Evolutionary conservation across 768 basidiomycete genomes (phyloP), one percentile per base, ranked within the genome.

Genomic region (Ephemerocybe angulata): DNA sequence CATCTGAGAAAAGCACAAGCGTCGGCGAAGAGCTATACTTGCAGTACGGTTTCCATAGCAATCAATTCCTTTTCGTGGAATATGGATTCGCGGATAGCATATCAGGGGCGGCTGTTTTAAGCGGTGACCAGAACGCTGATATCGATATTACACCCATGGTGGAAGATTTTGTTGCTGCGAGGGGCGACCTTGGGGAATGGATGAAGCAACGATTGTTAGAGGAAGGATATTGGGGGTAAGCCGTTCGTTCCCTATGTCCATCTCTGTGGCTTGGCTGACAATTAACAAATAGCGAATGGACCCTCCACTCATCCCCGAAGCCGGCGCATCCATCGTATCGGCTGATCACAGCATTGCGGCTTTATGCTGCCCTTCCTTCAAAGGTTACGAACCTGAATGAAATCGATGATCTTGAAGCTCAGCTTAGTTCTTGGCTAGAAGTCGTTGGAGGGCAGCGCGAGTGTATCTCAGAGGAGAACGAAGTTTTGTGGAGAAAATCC

Each of bases 201-300:
- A 82, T 89, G 69, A 79, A 76, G 61, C 70, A 74, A 4, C 61
- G 80, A 0, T 76, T 98, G 33, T 64, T 77, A 42, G 69, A 72
- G 1, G 79, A 87, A 60, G 83, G 84, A 2, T 98, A 96, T 66
- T 96, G 92, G 91, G 86, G 87, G 95, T 96, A 67, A 58, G 72
- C 17, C 11, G 33, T 54, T 29, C 55, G 31, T 29, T 47, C 35
- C 19, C 40, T 28, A 5, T 54, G 54, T 40, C 41, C 13, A 29
- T 13, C 49, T 24, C 5, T 41, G 50, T 30, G 41, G 29, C 21
- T 52, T 56, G 38, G 42, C 37, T 29, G 28, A 48, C 28, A 53
- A 27, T 30, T 30, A 47, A 46, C 42, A 27, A 37, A 35, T 65
- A 95, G 94, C 25, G 83, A 92, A 54, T 95, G 92, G 87, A 88